A percentile compares a stretch with the other conserved stretches of the same genome.
These are phyloP conservation scores for Cetradonia linearis DNA, from an alignment of 495 filamentous ascomycete genomes.

Conservation along the genomic window DNA sequence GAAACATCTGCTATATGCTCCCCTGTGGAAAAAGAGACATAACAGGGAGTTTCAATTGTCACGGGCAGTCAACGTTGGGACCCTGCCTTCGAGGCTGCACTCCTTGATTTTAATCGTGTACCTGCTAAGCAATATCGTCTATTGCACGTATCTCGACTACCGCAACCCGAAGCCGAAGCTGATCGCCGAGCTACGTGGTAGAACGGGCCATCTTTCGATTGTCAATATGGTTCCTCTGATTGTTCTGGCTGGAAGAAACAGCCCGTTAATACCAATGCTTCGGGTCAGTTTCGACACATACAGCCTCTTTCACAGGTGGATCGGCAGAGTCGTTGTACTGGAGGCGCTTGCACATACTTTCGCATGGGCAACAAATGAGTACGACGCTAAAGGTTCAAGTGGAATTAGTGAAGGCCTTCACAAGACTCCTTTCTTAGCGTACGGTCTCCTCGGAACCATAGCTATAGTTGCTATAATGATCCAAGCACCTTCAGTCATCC, in stretches of 20 bases:
- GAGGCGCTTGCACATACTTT: conserved; percentile 66
- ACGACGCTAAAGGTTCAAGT: conserved; percentile 35
- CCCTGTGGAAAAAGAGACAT: conserved; percentile 71
- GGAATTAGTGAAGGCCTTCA: conserved; percentile 48
- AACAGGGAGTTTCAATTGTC: conserved; percentile 84
- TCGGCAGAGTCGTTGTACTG: conserved; percentile 74
- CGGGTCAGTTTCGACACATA: conserved; percentile 93
- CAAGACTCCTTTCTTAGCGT: conserved; percentile 51
- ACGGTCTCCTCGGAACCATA: conserved; percentile 40
- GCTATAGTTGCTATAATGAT: conserved; percentile 54
- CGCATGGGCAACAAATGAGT: conserved; percentile 53
- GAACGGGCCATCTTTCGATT: conserved; percentile 69
- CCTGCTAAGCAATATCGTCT: conserved; percentile 64
- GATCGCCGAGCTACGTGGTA: conserved; percentile 64
- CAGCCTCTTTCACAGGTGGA: conserved; percentile 91
- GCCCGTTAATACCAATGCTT: conserved; percentile 73
- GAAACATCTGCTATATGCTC: conserved; percentile 71
- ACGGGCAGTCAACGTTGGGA: conserved; percentile 76
- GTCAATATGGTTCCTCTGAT: conserved; percentile 91
- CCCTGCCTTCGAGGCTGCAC: conserved; percentile 78
- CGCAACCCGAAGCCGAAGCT: conserved; percentile 40
- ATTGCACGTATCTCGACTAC: conserved; percentile 66
- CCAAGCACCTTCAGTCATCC: conserved; percentile 64
- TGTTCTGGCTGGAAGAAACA: conserved; percentile 83
- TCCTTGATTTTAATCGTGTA: conserved; percentile 63